Evolutionary conservation across 1,139 yeast genomes (phyloP).

Genomic region (Zygosaccharomyces pseudobailii): DNA sequence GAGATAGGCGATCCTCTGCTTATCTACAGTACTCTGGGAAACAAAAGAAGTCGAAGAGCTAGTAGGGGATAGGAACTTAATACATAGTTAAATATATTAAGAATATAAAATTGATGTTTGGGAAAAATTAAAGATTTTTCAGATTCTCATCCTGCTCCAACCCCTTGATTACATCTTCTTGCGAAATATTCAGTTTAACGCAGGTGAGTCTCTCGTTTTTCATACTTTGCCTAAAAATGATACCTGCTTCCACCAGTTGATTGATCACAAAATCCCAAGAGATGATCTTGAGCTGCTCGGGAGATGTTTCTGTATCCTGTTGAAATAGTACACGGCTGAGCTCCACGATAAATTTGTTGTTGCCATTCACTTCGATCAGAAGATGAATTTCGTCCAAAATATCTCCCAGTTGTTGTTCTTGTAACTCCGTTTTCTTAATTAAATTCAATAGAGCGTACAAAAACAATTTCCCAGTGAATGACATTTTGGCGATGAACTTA

Average conservation of each 20-base stretch:
- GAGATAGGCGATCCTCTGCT: slow-evolving; percentile 86
- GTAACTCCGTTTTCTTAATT: slow-evolving; percentile 62
- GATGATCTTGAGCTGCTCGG: slow-evolving; percentile 29
- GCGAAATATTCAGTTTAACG: slow-evolving; percentile 62
- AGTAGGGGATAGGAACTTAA: neutral
- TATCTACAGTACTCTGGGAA: slow-evolving; percentile 48
- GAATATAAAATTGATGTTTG: neutral
- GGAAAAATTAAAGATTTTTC: slow-evolving; percentile 19
- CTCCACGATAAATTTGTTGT: slow-evolving; percentile 27
- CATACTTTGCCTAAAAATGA: slow-evolving; percentile 60
- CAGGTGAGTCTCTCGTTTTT: slow-evolving; percentile 63
- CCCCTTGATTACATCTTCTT: slow-evolving; percentile 61
- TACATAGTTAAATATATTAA: neutral
- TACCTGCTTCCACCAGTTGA: slow-evolving; percentile 75
- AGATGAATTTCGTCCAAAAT: slow-evolving; percentile 70
- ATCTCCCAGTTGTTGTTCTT: slow-evolving; percentile 71
- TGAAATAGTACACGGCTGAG: slow-evolving; percentile 30
- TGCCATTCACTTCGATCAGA: slow-evolving; percentile 38
- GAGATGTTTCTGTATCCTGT: slow-evolving; percentile 15
- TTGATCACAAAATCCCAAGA: slow-evolving; percentile 38
- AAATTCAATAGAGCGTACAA: slow-evolving; percentile 63
- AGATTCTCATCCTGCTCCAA: slow-evolving; percentile 48
- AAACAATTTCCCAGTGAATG: slow-evolving; percentile 68
- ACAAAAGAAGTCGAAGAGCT: slow-evolving; percentile 5
- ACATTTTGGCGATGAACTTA: slow-evolving; percentile 52